Conservation (phyloP, 345 rosid genomes). For the Firmiana major region DNA sequence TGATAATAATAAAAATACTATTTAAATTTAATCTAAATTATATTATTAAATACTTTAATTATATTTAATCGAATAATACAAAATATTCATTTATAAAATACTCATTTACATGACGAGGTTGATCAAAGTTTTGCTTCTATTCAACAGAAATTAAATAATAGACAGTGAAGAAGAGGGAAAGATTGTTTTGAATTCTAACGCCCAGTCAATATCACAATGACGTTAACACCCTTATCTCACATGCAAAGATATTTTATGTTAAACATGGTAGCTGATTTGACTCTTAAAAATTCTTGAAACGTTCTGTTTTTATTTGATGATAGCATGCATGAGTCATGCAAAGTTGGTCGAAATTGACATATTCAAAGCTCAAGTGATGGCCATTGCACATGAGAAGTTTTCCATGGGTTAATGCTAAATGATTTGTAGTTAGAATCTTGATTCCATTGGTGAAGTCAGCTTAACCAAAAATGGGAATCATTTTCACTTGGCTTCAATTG, state of each 20-base stretch:
- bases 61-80: too few species aligned
- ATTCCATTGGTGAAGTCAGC: neutral
- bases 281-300: neutral
- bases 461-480: neutral
- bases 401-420: neutral
- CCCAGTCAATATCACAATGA: neutral
- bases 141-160: neutral
- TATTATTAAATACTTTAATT: too few species aligned
- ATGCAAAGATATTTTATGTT: neutral
- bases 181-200: neutral
- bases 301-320: neutral
- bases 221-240: neutral
- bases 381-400: neutral
- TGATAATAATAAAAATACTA: too few species aligned
- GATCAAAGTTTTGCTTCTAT: neutral
- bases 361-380: conserved; percentile 1
- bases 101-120: neutral
- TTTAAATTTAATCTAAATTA: too few species aligned
- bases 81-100: too few species aligned
- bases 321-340: neutral
- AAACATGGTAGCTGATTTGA: conserved; percentile 3
- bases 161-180: neutral
- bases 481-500: neutral
- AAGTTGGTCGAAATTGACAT: conserved; percentile 4
- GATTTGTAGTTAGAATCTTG: neutral